Base-by-base conservation (phyloP, 495 filamentous ascomycete genomes). In the Parmelia sp. region DNA sequence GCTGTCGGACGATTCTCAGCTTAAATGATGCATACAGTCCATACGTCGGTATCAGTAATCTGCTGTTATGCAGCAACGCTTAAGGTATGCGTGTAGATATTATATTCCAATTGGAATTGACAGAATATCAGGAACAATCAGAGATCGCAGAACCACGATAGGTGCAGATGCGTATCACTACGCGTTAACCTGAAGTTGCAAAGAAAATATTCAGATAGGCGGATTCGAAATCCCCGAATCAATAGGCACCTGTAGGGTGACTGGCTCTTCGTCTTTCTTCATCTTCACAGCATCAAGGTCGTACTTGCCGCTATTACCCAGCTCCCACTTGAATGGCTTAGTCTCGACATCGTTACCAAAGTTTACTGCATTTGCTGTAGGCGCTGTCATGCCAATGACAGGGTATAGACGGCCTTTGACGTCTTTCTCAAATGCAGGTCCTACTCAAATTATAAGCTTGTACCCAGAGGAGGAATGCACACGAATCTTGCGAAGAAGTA, bases 341-440 rank as follows among this genome's bases (percentile, higher is more conserved):
- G 5, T 55, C 15, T 55, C 51, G 51, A 55, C 17, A 55, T 55
- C 51, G 4, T 31, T 33, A 33, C 51, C 51, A 33, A 55, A 55
- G 8, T 55, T 55, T 27, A 33, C 51, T 15, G 6, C 29, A 55
- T 33, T 21, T 0, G 14, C 29, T 33, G 29, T 15, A 31, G 27
- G 51, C 29, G 31, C 29, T 31, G 51, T 55, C 51, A 55, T 55
- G 17, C 51, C 51, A 55, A 55, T 55, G 29, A 33, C 51, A 1
- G 51, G 51, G 11, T 55, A 55, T 8, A 55, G 29, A 33, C 51
- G 51, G 17, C 51, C 51, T 33, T 55, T 55, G 14, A 55, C 51
- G 29, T 55, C 29, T 33, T 33, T 55, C 10, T 55, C 29, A n/a
- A 55, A 35, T 31, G 51, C 51, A 17, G 51, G 51, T 55, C 51